Evolutionary conservation across 176 grass and related monocot genomes (phyloP).

Genomic region (Otatea glauca): DNA sequence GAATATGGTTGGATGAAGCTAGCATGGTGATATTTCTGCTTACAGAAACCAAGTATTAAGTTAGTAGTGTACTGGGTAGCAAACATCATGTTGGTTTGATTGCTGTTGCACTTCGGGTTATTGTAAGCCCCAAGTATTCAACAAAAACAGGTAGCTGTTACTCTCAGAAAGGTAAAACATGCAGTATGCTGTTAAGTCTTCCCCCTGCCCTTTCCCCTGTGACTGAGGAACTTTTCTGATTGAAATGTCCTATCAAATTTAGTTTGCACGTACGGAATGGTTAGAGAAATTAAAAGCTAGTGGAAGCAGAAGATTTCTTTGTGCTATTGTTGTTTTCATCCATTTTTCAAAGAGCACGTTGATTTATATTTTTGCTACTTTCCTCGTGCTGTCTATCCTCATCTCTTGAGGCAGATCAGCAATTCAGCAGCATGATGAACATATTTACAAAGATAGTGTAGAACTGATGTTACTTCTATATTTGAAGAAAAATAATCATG

Average conservation of each 20-base stretch:
- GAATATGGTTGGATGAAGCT: slow-evolving; percentile 13
- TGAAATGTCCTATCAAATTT: slow-evolving; percentile 8
- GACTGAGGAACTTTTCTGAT: neutral
- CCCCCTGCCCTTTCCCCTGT: neutral
- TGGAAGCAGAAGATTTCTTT: neutral
- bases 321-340: neutral
- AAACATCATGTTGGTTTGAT: slow-evolving; percentile 1
- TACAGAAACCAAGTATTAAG: slow-evolving; percentile 11
- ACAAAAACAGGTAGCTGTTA: neutral
- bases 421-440: neutral
- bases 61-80: neutral
- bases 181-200: neutral
- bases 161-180: neutral
- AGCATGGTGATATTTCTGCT: slow-evolving; percentile 5
- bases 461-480: neutral
- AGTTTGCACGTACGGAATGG: neutral
- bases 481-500: neutral
- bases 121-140: slow-evolving; percentile 19
- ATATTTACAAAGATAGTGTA: neutral
- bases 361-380: neutral
- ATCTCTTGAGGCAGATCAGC: neutral
- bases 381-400: neutral
- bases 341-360: neutral
- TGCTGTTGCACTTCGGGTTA: too few species aligned
- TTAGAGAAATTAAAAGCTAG: slow-evolving; percentile 6